Conservation (phyloP, 2,329 filamentous ascomycete genomes). For the Colletotrichum incanum region DNA sequence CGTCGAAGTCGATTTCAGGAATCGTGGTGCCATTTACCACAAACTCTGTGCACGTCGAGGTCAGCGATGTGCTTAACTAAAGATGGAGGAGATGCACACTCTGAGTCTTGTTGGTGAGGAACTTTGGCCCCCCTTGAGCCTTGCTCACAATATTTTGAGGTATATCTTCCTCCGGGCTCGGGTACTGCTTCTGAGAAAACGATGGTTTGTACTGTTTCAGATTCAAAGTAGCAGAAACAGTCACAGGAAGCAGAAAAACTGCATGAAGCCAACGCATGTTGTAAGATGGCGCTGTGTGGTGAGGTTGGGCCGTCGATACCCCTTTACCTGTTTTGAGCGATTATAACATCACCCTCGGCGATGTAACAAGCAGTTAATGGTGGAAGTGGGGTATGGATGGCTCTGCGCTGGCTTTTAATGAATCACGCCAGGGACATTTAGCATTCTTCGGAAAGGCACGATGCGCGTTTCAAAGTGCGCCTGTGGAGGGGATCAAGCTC, state of each 20-base stretch:
- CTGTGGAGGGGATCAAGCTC: constrained; percentile 35
- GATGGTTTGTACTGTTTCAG: constrained; percentile 37
- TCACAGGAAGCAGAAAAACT: constrained; percentile 7
- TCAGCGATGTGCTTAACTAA: background rate
- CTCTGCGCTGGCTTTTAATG: constrained; percentile 8
- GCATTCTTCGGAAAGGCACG: constrained; percentile 31
- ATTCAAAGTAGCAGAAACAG: constrained; percentile 39
- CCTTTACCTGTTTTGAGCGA: constrained; percentile 7
- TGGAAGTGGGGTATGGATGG: background rate
- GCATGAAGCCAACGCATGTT: constrained; percentile 31
- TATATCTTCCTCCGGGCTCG: background rate
- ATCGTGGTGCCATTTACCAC: constrained; percentile 75
- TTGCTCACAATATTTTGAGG: constrained; percentile 6
- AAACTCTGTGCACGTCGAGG: constrained; percentile 62
- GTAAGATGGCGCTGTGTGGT: background rate
- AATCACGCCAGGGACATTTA: constrained; percentile 9
- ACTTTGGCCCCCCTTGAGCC: constrained; percentile 48
- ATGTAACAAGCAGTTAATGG: background rate
- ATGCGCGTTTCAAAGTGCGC: constrained; percentile 41
- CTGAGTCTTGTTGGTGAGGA: constrained; percentile 32
- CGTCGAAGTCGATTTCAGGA: constrained; percentile 79
- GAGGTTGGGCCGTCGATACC: constrained; percentile 17
- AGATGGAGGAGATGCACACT: background rate
- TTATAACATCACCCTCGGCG: constrained; percentile 14
- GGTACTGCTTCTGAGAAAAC: constrained; percentile 1